phyloP scores from a whole-genome alignment of 1,139 yeast species.

The Wickerhamiella pararugosa region DNA sequence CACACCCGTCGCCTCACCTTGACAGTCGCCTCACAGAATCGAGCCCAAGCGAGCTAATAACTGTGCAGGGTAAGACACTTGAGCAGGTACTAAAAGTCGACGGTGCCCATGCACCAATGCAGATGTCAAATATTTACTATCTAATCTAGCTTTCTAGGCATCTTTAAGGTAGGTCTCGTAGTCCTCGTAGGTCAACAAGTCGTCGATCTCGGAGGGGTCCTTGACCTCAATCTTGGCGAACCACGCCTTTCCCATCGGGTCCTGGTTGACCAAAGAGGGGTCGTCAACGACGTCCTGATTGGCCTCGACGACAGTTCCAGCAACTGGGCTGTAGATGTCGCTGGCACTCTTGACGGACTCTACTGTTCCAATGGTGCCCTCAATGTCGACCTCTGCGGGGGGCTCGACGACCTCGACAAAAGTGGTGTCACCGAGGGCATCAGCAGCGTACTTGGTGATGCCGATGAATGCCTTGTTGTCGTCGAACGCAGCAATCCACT shows the following conservation, averaged over 20 bases:
- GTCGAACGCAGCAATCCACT: slow-evolving; percentile 79
- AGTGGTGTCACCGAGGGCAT: slow-evolving; percentile 96
- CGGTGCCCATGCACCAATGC: not conserved
- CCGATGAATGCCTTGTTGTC: slow-evolving; percentile 79
- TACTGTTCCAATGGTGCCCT: slow-evolving; percentile 82
- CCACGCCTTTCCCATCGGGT: slow-evolving; percentile 94
- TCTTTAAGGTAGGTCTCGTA: slow-evolving; percentile 51
- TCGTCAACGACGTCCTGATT: slow-evolving; percentile 50
- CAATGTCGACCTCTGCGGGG: slow-evolving; percentile 48
- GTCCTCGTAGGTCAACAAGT: slow-evolving; percentile 38
- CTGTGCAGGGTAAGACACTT: not conserved
- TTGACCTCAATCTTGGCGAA: slow-evolving; percentile 56
- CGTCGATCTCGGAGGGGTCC: slow-evolving; percentile 29
- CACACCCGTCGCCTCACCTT: too few relatives aligned
- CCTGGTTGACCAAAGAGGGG: slow-evolving; percentile 71
- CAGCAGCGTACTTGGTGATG: slow-evolving; percentile 88
- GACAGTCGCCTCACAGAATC: too few relatives aligned
- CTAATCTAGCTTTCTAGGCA: slow-evolving; percentile 19
- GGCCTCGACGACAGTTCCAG: slow-evolving; percentile 60
- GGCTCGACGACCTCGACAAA: slow-evolving; percentile 79
- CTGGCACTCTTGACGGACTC: slow-evolving; percentile 92
- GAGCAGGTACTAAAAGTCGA: not conserved
- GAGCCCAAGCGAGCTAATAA: too few relatives aligned
- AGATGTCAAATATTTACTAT: too few relatives aligned
- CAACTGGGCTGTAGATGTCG: slow-evolving; percentile 81